These are phyloP conservation scores for Hyaloscypha finlandica DNA, from an alignment of 495 filamentous ascomycete species.

Conservation along the genomic window DNA sequence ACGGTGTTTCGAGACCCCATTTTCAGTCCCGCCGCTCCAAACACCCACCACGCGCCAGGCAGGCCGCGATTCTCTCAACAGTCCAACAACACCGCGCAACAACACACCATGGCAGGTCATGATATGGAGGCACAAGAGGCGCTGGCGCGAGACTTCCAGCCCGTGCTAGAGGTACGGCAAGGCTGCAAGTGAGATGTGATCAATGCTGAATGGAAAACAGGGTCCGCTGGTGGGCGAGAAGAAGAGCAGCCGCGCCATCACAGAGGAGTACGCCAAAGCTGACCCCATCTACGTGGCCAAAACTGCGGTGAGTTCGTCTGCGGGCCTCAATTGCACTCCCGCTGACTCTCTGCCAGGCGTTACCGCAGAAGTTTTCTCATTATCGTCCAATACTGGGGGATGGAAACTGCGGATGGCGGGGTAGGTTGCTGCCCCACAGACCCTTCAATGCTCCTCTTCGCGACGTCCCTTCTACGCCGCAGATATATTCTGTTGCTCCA, in stretches of 20 bases:
- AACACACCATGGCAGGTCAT: slow-evolving; percentile 35
- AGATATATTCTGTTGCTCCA: slow-evolving; percentile 4
- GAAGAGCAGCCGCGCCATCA: slow-evolving; percentile 74
- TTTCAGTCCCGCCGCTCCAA: slow-evolving; percentile 47
- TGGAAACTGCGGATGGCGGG: slow-evolving; percentile 97
- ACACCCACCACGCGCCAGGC: slow-evolving; percentile 37
- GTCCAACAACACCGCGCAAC: slow-evolving; percentile 38
- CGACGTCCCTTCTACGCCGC: background rate
- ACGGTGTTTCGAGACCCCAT: slow-evolving; percentile 38
- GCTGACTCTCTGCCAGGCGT: slow-evolving; percentile 54
- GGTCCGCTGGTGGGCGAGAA: slow-evolving; percentile 81
- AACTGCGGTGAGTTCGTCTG: slow-evolving; percentile 66
- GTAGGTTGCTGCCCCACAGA: slow-evolving; percentile 50
- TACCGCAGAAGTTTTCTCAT: slow-evolving; percentile 82
- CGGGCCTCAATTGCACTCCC: slow-evolving; percentile 6
- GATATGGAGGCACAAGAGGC: slow-evolving; percentile 56
- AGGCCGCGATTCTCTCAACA: slow-evolving; percentile 33
- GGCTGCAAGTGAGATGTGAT: slow-evolving; percentile 29
- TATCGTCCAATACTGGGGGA: slow-evolving; percentile 89
- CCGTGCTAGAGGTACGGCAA: slow-evolving; percentile 68
- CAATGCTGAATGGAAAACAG: slow-evolving; percentile 49
- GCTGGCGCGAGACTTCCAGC: slow-evolving; percentile 63
- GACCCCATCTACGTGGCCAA: slow-evolving; percentile 84
- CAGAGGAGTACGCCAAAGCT: slow-evolving; percentile 86
- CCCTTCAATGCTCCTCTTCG: slow-evolving; percentile 6